Conservation (phyloP, 2,329 filamentous ascomycete species). For the Phaeophleospora eucalypticola region DNA sequence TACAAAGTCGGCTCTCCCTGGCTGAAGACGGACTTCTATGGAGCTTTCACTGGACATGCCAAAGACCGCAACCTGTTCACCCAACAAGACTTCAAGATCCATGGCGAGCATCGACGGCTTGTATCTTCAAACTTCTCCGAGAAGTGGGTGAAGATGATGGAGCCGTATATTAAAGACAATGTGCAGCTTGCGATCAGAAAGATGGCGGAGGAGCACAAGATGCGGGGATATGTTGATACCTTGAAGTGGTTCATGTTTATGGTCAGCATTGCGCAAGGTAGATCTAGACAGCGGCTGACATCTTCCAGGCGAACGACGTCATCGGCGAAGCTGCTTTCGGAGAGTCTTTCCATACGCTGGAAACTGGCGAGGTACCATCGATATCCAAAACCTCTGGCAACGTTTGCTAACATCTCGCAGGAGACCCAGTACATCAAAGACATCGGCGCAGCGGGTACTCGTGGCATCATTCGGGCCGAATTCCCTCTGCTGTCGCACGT, state of each 20-base stretch:
- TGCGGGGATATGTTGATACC: background rate
- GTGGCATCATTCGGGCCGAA: constrained; percentile 5
- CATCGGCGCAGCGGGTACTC: background rate
- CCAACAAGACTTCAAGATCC: constrained; percentile 1
- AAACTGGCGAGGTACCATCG: constrained; percentile 2
- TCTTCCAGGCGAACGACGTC: constrained; percentile 2
- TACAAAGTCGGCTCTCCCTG: constrained; percentile 6
- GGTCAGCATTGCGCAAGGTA: too few species aligned
- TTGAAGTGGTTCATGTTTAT: constrained; percentile 8
- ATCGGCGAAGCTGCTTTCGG: constrained; percentile 4
- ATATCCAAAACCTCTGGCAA: background rate
- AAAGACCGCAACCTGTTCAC: constrained; percentile 1
- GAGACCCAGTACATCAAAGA: constrained; percentile 6
- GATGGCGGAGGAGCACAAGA: background rate
- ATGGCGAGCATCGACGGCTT: constrained; percentile 3
- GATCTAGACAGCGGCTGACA: too few species aligned
- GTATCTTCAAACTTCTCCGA: constrained; percentile 4
- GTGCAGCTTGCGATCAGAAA: background rate
- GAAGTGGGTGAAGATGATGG: constrained; percentile 6
- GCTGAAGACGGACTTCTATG: constrained; percentile 3
- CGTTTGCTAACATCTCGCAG: background rate
- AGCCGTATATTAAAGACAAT: constrained; percentile 5
- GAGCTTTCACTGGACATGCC: background rate
- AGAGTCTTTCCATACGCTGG: constrained; percentile 5
- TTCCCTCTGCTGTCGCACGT: background rate